Evolutionary conservation across 2,329 filamentous ascomycete genomes (phyloP), one percentile per base, ranked within the genome.

Genomic region (Thelonectria rubi): DNA sequence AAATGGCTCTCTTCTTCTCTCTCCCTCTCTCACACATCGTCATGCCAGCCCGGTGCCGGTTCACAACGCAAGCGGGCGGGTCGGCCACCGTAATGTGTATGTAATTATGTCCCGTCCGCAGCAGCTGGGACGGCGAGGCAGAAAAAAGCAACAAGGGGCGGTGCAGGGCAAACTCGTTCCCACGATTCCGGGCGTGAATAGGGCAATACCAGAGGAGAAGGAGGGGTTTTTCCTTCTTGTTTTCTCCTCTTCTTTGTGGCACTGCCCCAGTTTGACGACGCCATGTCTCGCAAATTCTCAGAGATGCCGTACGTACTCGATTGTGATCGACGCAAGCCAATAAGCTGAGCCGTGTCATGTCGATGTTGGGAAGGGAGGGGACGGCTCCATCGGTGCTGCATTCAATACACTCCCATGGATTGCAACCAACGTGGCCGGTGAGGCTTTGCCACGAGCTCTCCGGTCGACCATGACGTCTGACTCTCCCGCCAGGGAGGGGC

Each of bases 91-190:
- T 60, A 24, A 24, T 24, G 24, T 24, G 24, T 24, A 24, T 24
- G 24, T n/a, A 24, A 4, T 4, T 24, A 60, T 49, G 51, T 59
- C 56, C 24, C 57, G 58, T 48, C 52, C 50, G 53, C 53, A 53
- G 52, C 18, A 45, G 18, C 26, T 47, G 20, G 43, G 43, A 34
- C 32, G 14, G 14, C 5, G 24, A 24, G 24, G 7, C 15, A 52
- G 65, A 60, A 65, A 45, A 69, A 69, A 63, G 53, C 51, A 63
- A 59, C 37, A 34, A 50, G 42, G 26, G 34, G 20, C 50, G 18
- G 20, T 32, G n/a, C 39, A 53, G 14, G 48, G 43, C 40, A 52
- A 17, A n/a, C 30, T 26, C 24, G 24, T 24, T 24, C n/a, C 24
- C 54, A 46, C 51, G 49, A 20, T 43, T 24, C 53, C 30, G 60